Percentiles rank a stretch among this genome's conserved stretches.
Evolutionary conservation across 495 filamentous ascomycete genomes (phyloP).

Genomic region (Sordaria brevicollis): DNA sequence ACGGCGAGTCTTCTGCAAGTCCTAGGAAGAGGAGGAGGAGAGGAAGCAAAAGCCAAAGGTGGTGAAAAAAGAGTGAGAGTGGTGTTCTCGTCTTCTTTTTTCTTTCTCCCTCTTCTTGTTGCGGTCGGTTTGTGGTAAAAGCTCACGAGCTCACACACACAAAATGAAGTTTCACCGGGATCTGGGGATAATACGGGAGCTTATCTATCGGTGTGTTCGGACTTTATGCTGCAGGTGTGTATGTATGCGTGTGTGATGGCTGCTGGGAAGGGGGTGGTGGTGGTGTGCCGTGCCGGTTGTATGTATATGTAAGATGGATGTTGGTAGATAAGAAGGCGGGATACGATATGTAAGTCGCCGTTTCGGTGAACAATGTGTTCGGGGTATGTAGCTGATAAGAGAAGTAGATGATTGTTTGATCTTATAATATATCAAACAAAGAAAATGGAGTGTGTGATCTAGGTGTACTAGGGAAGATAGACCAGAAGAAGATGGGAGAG

Average conservation of each 20-base stretch:
- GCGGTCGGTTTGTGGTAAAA: neutral
- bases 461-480: neutral
- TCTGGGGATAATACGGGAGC: neutral
- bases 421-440: neutral
- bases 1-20: neutral
- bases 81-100: neutral
- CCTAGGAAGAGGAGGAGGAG: neutral
- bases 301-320: neutral
- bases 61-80: neutral
- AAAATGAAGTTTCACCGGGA: neutral
- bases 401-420: neutral
- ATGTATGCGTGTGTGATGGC: neutral
- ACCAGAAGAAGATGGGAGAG: neutral
- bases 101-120: neutral
- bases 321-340: constrained; percentile 2
- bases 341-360: neutral
- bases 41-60: constrained; percentile 1
- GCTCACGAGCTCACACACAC: neutral
- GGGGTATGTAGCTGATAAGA: constrained; percentile 9
- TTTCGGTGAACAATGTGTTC: neutral
- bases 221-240: neutral
- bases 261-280: neutral
- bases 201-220: neutral
- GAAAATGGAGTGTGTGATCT: neutral
- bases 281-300: neutral